Conservation (phyloP, 2,329 filamentous ascomycete genomes). For the Aureobasidium sp. region DNA sequence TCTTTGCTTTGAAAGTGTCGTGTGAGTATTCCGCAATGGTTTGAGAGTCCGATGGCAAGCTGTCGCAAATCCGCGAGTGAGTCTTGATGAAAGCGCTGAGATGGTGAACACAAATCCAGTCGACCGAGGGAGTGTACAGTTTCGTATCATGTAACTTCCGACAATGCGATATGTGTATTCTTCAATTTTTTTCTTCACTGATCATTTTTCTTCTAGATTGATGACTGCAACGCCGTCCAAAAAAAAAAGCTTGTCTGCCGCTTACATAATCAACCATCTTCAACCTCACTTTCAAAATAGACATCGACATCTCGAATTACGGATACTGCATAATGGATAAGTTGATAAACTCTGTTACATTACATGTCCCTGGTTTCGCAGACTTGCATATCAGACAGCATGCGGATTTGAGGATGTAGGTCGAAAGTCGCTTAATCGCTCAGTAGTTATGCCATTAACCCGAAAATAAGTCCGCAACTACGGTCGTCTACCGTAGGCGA, state of each 20-base stretch:
- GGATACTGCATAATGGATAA: no score
- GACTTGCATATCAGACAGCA: no score
- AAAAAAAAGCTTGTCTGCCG: background rate
- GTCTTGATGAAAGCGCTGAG: background rate
- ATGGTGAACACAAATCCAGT: background rate
- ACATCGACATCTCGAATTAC: background rate
- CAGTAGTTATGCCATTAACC: no score
- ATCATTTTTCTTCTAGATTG: background rate
- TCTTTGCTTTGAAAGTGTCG: background rate
- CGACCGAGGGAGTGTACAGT: background rate
- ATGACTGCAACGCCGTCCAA: background rate
- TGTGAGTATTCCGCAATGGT: background rate
- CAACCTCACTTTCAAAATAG: background rate
- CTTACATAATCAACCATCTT: slow-evolving; percentile 1
- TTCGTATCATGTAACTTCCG: background rate
- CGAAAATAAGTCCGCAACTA: no score
- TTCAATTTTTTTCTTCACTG: background rate
- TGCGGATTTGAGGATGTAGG: no score
- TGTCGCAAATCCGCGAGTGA: background rate
- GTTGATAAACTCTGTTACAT: no score
- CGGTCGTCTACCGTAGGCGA: no score
- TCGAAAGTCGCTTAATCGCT: no score
- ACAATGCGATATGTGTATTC: background rate
- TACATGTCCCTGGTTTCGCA: no score
- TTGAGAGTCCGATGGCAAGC: background rate